A percentile compares a stretch with the other conserved stretches of the same genome.
These are phyloP conservation scores for Flaveria robusta DNA, from an alignment of 129 eudicot genomes.

Conservation along the genomic window DNA sequence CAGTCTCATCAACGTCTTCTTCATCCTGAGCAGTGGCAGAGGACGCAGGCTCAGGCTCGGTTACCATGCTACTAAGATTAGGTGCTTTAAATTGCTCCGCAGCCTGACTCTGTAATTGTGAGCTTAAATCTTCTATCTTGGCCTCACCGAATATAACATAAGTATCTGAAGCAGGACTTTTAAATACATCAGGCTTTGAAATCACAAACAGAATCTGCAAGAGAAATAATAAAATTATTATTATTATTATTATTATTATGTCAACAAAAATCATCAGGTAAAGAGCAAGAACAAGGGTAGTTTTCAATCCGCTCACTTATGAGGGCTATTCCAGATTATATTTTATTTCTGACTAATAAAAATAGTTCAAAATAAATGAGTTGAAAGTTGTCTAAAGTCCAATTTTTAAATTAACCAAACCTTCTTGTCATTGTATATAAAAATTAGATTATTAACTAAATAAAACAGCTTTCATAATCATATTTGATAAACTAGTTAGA, in stretches of 20 bases:
- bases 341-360: background rate
- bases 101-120: constrained; percentile 32
- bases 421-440: background rate
- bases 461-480: background rate
- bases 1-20: constrained; percentile 29
- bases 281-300: too few species aligned
- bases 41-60: constrained; percentile 9
- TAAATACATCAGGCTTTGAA: constrained; percentile 34
- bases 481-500: background rate
- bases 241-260: background rate
- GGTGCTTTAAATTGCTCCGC: constrained; percentile 33
- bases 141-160: constrained; percentile 30
- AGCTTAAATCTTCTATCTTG: constrained; percentile 32
- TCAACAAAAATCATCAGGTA: too few species aligned
- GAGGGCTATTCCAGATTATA: background rate
- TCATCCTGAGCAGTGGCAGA: constrained; percentile 27
- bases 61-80: constrained; percentile 10
- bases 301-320: too few species aligned
- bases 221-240: background rate
- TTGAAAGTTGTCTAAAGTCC: background rate
- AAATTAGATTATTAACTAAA: background rate
- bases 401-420: background rate
- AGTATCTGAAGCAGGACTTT: constrained; percentile 34
- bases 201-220: constrained; percentile 33
- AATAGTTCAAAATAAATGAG: background rate